Base-by-base conservation (phyloP, 2,329 filamentous ascomycete genomes). In the Aspergillus niger region DNA sequence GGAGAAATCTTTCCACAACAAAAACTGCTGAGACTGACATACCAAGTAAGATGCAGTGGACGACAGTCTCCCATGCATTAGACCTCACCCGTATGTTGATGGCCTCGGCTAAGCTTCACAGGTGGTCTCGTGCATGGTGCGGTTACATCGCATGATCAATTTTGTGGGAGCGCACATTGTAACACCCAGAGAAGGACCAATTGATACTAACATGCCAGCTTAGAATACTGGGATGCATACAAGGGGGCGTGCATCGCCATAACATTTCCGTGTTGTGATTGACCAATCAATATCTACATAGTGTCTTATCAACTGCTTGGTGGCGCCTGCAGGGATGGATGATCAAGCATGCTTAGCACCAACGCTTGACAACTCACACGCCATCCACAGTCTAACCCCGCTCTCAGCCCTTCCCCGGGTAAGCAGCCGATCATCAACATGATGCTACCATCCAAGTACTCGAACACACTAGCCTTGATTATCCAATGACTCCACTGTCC, bases 241-340 rank as follows among this genome's bases (percentile, higher is more conserved):
- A 28, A 15, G 47, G 47, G 8, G 32, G 20, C 20, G 6, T 5
- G 7, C 8, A 28, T 48, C 22, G 24, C 15, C 7, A 36, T 13
- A 1, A 49, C 15, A 22, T n/a, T 8, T 13, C 15, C 15, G 22
- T 28, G 13, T 5, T 8, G 20, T 15, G 10, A 36, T 32, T 28
- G n/a, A 15, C 49, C 30, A 52, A 52, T 52, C 30, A 38, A 11
- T 20, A 38, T 24, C 28, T 51, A 11, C 3, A 36, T 32, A 10
- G 8, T 30, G 7, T 51, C 49, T 52, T 52, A 52, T 52, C 51
- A 41, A 20, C 22, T 20, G 13, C 22, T 10, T 54, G 8, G 30
- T 54, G 22, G 51, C 51, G 51, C 36, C 13, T 30, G 51, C 51
- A 54, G 38, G 52, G 38, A 55, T 55, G 15, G 38, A 5, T 22